phyloP scores from a whole-genome alignment of 345 rosid genomes.

The Crucihimalaya himalaica region DNA sequence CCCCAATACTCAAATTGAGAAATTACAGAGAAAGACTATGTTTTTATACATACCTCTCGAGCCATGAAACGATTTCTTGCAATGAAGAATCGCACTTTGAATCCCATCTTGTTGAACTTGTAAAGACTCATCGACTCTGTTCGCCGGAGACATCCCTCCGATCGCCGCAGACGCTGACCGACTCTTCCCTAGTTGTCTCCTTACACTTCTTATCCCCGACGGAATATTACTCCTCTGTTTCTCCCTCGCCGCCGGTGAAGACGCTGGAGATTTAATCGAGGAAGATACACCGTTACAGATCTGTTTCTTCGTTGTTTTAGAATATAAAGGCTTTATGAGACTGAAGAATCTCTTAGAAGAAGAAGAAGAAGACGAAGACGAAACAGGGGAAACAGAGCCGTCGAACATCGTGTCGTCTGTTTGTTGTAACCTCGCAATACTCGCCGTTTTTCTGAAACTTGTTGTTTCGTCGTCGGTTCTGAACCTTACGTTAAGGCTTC shows the following conservation, averaged over 20 bases:
- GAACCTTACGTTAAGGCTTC: conserved; percentile 48
- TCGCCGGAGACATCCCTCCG: conserved; percentile 55
- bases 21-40: not conserved
- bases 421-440: conserved; percentile 14
- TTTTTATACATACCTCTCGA: conserved; percentile 43
- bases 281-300: not conserved
- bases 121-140: conserved; percentile 81
- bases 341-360: conserved; percentile 58
- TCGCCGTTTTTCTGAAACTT: conserved; percentile 24
- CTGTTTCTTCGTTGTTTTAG: conserved; percentile 49
- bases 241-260: conserved; percentile 54
- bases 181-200: conserved; percentile 72
- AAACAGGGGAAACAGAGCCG: conserved; percentile 31
- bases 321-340: conserved; percentile 70
- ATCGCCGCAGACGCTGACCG: conserved; percentile 59
- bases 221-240: conserved; percentile 54
- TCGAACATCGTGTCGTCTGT: conserved; percentile 19
- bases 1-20: not conserved
- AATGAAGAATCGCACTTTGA: conserved; percentile 91
- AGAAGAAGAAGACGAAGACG: not conserved
- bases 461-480: conserved; percentile 40
- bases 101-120: conserved; percentile 88
- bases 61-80: conserved; percentile 83
- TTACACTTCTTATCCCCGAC: conserved; percentile 48
- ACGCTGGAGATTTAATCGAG: conserved; percentile 39